A percentile compares a stretch with the other conserved stretches of the same genome.
Conservation (phyloP, 2,329 filamentous ascomycete genomes). For the Tolypocladium inflatum region DNA sequence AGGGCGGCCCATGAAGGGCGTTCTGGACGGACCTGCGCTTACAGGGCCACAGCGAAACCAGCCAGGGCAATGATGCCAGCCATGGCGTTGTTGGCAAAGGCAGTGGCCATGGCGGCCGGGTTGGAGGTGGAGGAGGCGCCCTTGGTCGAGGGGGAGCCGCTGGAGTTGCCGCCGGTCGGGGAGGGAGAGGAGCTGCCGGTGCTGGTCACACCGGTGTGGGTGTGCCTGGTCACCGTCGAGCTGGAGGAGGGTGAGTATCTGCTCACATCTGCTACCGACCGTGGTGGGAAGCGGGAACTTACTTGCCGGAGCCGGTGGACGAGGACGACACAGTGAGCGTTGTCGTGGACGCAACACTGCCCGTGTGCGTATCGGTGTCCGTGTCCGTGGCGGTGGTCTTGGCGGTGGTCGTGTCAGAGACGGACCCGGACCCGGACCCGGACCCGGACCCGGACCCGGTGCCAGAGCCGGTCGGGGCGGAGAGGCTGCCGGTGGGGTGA, state of each 20-base stretch:
- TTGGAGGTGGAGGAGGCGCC: conserved; percentile 6
- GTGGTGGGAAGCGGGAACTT: neutral
- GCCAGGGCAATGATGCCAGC: conserved; percentile 11
- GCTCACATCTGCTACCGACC: neutral
- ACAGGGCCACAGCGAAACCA: conserved; percentile 11
- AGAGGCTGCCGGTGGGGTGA: neutral
- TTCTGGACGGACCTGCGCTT: neutral
- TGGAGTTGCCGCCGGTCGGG: neutral
- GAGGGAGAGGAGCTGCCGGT: neutral
- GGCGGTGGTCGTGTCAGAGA: neutral
- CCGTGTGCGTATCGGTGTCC: neutral
- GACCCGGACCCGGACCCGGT: neutral
- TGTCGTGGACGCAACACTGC: neutral
- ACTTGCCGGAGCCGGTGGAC: neutral
- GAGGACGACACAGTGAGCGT: neutral
- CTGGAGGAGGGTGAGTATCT: neutral
- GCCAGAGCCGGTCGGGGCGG: neutral
- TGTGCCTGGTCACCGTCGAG: neutral
- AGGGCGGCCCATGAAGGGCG: neutral
- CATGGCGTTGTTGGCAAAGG: conserved; percentile 7
- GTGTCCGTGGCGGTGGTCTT: neutral
- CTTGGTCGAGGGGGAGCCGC: neutral
- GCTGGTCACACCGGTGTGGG: neutral
- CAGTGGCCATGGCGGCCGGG: conserved; percentile 11
- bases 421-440: neutral